Conservation (phyloP, 805 yeast genomes). For the Pichia cephalocereana region DNA sequence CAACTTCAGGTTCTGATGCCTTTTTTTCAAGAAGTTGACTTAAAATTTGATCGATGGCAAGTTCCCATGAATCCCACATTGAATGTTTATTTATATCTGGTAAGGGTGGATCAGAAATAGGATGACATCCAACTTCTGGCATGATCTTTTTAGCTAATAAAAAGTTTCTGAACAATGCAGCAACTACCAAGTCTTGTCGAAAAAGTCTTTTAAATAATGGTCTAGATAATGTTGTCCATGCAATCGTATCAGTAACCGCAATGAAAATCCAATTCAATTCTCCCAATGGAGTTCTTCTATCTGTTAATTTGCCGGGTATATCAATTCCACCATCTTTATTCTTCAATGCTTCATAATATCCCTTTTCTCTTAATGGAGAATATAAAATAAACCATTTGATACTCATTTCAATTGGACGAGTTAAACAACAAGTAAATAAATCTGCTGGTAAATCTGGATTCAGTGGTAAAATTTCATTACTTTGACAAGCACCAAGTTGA, state of each 20-base stretch:
- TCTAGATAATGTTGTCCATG: slow-evolving; percentile 88
- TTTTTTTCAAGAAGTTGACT: slow-evolving; percentile 49
- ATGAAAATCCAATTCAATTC: slow-evolving; percentile 97
- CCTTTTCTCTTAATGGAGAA: slow-evolving; percentile 48
- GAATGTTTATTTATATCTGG: slow-evolving; percentile 82
- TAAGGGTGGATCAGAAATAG: slow-evolving; percentile 85
- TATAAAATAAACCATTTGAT: slow-evolving; percentile 87
- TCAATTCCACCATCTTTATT: slow-evolving; percentile 48
- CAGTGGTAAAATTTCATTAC: slow-evolving; percentile 83
- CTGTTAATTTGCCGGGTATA: slow-evolving; percentile 87
- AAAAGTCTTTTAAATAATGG: slow-evolving; percentile 83
- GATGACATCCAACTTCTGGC: slow-evolving; percentile 91
- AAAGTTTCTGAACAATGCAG: slow-evolving; percentile 90
- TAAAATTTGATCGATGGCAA: slow-evolving; percentile 90
- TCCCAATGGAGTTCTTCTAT: slow-evolving; percentile 90
- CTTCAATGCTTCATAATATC: slow-evolving; percentile 39
- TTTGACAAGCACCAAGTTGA: slow-evolving; percentile 86
- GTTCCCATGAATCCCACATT: slow-evolving; percentile 98
- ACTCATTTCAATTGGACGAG: slow-evolving; percentile 92
- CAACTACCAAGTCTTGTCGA: slow-evolving; percentile 93
- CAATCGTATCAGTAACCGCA: slow-evolving; percentile 95
- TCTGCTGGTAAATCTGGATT: slow-evolving; percentile 95
- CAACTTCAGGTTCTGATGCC: slow-evolving; percentile 16
- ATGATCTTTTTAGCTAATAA: slow-evolving; percentile 84
- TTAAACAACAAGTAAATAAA: slow-evolving; percentile 87